Base-by-base conservation (phyloP, 2,329 filamentous ascomycete genomes). In the Zymoseptoria brevis region DNA sequence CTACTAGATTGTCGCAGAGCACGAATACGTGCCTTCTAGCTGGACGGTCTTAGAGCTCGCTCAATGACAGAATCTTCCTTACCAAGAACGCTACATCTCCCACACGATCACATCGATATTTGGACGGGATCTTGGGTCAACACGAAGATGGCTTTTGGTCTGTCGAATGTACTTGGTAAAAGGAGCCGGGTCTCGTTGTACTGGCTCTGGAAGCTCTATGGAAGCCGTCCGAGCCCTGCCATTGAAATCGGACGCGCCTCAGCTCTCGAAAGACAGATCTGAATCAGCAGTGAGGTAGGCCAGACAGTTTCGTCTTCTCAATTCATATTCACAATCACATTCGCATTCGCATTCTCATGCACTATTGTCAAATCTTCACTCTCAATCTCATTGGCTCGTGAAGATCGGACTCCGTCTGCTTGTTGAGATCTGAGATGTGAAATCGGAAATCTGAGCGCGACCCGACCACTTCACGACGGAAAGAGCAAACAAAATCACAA, bases 1-100 rank as follows among this genome's bases (percentile, higher is more conserved):
- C 83, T 87, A 78, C 79, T 81, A 81, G 76, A 79, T 83, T 8
- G 78, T 77, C 80, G 82, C 71, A 86, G 82, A 86, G 72, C 75
- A 81, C 75, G 74, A 74, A 72, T 73, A 67, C 66, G 74, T 72
- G 82, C 81, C 75, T 79, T 81, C 81, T 82, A 86, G 83, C 83
- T 87, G 83, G 83, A 86, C 81, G 81, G 75, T 75, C 79, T 76
- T 79, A 85, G 78, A 80, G 75, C 73, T 69, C 61, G 57, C 52
- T 53, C 65, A 66, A 82, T 84, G 80, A 85, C 77, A 77, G 76
- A 75, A 74, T 74, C 54, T 83, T 85, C 83, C 82, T 86, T 86
- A 85, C 83, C 81, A 78, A 85, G 81, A 82, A 80, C 74, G 81
- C 82, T 77, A 85, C 82, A 85, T 78, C 41, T 50, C 51, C 41